Evolutionary conservation across 306 rosid species (phyloP).

Genomic region (Lathyrus aphaca): DNA sequence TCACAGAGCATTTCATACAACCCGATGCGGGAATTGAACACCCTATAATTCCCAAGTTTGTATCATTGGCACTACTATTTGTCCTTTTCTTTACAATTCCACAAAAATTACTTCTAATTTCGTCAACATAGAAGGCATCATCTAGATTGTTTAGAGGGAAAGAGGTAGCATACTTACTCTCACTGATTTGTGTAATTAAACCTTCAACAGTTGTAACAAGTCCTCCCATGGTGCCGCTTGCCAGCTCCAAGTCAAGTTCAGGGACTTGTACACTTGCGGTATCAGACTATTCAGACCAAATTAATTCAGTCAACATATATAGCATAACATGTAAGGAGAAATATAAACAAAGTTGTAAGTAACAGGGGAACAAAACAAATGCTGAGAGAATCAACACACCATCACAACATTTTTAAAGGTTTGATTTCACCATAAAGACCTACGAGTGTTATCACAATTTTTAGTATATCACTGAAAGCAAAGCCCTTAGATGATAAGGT

Average conservation of each 20-base stretch:
- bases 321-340: neutral
- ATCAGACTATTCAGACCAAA: constrained; percentile 50
- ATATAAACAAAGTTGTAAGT: constrained; percentile 3
- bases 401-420: constrained; percentile 11
- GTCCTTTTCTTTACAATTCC: constrained; percentile 19
- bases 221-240: constrained; percentile 58
- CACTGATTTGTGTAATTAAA: constrained; percentile 54
- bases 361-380: neutral
- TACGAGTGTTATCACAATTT: constrained; percentile 9
- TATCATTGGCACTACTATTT: constrained; percentile 16
- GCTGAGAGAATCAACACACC: neutral
- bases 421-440: constrained; percentile 22
- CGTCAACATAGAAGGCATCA: neutral
- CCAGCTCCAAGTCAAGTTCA: constrained; percentile 88
- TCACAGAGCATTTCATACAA: neutral
- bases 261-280: constrained; percentile 57
- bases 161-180: constrained; percentile 45
- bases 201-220: constrained; percentile 82
- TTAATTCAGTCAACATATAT: constrained; percentile 2
- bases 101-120: neutral
- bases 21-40: neutral
- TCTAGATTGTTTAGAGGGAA: neutral
- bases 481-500: neutral
- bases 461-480: constrained; percentile 9
- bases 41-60: neutral